These are phyloP conservation scores for Bacterosira constricta DNA, from an alignment of 108 stramenopile genomes.

Conservation along the genomic window DNA sequence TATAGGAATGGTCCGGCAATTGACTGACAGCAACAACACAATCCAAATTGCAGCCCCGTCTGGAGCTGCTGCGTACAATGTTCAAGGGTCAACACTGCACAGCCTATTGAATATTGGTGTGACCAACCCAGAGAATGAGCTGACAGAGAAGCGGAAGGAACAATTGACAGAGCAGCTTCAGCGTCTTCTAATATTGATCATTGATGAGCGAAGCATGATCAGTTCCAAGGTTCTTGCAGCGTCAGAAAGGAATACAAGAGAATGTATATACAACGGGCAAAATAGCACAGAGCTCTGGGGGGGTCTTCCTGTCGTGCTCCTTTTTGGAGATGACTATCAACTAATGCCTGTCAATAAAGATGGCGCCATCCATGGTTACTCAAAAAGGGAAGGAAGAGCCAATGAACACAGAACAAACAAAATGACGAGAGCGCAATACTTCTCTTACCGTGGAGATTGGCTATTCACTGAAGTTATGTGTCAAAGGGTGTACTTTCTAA, in stretches of 20 bases:
- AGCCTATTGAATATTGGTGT: background rate
- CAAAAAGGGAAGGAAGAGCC: background rate
- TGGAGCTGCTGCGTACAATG: background rate
- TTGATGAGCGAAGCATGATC: conserved; percentile 22
- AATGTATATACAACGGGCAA: conserved; percentile 3
- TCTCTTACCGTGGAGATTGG: background rate
- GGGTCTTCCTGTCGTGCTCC: conserved; percentile 7
- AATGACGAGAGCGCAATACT: background rate
- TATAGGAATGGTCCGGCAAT: background rate
- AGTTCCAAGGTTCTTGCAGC: background rate
- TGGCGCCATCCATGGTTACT: background rate
- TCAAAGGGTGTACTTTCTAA: background rate
- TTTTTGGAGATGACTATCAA: conserved; percentile 18
- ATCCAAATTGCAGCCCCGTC: background rate
- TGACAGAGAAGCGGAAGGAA: background rate
- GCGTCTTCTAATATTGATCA: too few species aligned
- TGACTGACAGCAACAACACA: background rate
- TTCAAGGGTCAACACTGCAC: background rate
- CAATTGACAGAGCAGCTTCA: too few species aligned
- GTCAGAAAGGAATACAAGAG: conserved; percentile 4
- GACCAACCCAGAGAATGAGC: background rate
- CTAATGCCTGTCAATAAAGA: background rate
- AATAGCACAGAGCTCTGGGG: conserved; percentile 9
- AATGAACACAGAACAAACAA: background rate
- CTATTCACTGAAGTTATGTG: background rate